Evolutionary conservation across 768 basidiomycete species (phyloP), one percentile per base, ranked within the genome.

Genomic region (Psilocybe subaeruginosa): DNA sequence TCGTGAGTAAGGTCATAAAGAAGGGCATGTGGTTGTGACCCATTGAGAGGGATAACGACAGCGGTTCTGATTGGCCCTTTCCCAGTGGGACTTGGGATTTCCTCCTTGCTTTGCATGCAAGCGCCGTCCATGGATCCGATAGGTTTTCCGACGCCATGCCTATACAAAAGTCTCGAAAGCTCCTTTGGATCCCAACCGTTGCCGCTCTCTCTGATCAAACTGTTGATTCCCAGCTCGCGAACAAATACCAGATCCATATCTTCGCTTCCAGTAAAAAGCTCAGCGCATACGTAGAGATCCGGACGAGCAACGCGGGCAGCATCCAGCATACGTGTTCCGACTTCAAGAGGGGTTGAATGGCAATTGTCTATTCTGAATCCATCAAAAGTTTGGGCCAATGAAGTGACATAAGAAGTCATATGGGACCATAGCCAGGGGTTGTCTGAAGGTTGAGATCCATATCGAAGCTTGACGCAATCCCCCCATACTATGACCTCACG

Each of bases 351-450:
- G 0, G 97, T 99, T 3, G 97, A 99, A 76, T 99, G 97, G 64
- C 95, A 97, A 71, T 99, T 99, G 76, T 99, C 97, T 68, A 99
- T 90, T 30, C 97, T 87, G 84, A 99, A 99, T 8, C 97, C 97
- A 62, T 98, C 91, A 71, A 98, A 99, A 7, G 85, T 83, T 41
- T 76, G 77, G 0, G 97, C 97, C 29, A 99, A 88, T 8, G 82
- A 81, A 52, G 81, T 82, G 59, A 95, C 92, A 67, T 99, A 99
- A 56, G 80, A 77, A 9, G 82, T 89, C 87, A 99, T 98, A 75
- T 95, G 89, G 35, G 84, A 72, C 97, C 97, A 99, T 46, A 99
- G 78, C 93, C 93, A 98, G 0, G 95, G 95, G 73, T 96, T 97
- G 64, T 89, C 89, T 0, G 83, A 77, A 2, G 91, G 90, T 6